Evolutionary conservation across 2,329 filamentous ascomycete species (phyloP), one percentile per base, ranked within the genome.

Genomic region (Lachnellula occidentalis): DNA sequence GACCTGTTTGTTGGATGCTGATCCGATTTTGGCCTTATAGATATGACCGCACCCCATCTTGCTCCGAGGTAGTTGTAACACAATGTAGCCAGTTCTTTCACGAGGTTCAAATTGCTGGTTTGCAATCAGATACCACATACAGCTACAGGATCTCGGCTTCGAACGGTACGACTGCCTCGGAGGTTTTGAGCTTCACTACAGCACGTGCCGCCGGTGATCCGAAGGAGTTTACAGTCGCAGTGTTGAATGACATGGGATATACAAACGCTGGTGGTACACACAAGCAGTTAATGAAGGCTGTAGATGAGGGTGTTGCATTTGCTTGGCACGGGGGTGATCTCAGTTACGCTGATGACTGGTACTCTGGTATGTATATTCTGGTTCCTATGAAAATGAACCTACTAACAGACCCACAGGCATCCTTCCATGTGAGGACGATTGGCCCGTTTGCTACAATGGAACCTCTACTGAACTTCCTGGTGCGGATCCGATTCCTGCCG

Each of bases 211-310:
- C 74, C 24, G 77, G 77, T 48, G 71, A 76, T 55, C 54, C 58
- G 0, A 67, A 62, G 5, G 61, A 68, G 11, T 79, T 79, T 63
- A 70, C 68, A 5, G 66, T 78, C 14, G 76, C 74, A 19, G 72
- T 79, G 2, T 58, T 79, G 39, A 77, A 77, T 57, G 77, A 80
- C 56, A 78, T 80, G 77, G 77, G 77, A 7, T 78, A 78, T 66
- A 78, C 75, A 45, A 79, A 79, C 49, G 77, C 76, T 17, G 64
- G 69, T 1, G 77, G 77, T 15, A 79, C 77, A 1, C 72, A 72
- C 65, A 68, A 72, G 57, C 68, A 78, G 45, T 66, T 79, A 14
- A 63, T 61, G 36, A 60, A 72, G 37, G 73, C 69, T 5, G 70
- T 70, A 39, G 64, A 72, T n/a, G 70, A 76, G n/a, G 74, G 73